Conservation (phyloP, 1,139 yeast genomes). For the Hyphopichia wangnamkhiaoensis region DNA sequence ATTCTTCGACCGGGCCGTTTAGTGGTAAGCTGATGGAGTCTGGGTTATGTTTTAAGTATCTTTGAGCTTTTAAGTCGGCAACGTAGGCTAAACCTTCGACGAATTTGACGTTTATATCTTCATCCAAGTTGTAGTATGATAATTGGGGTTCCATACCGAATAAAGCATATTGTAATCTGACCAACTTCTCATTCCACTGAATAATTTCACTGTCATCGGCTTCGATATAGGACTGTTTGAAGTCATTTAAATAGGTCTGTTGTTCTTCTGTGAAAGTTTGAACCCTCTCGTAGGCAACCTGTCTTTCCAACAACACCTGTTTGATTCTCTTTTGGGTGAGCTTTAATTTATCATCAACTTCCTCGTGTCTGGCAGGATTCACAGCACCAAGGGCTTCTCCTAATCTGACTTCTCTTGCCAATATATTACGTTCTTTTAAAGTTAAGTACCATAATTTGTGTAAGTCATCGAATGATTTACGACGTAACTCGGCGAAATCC, state of each 20-base stretch:
- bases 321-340: slow-evolving; percentile 61
- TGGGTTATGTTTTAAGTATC: slow-evolving; percentile 23
- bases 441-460: slow-evolving; percentile 90
- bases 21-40: slow-evolving; percentile 28
- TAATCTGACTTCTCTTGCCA: slow-evolving; percentile 71
- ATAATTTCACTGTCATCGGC: slow-evolving; percentile 59
- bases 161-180: slow-evolving; percentile 76
- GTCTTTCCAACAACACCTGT: slow-evolving; percentile 86
- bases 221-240: slow-evolving; percentile 57
- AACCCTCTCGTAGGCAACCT: slow-evolving; percentile 67
- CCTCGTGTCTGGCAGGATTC: slow-evolving; percentile 26
- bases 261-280: slow-evolving; percentile 49
- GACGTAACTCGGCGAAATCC: slow-evolving; percentile 85
- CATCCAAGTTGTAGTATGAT: slow-evolving; percentile 40
- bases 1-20: slow-evolving; percentile 42
- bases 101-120: slow-evolving; percentile 57
- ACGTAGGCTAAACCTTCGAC: slow-evolving; percentile 68
- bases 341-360: slow-evolving; percentile 37
- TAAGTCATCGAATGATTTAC: slow-evolving; percentile 88
- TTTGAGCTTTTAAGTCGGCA: slow-evolving; percentile 62
- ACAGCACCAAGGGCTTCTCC: slow-evolving; percentile 30
- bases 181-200: slow-evolving; percentile 66
- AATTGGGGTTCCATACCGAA: slow-evolving; percentile 68
- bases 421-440: slow-evolving; percentile 76
- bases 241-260: slow-evolving; percentile 53